Conservation (phyloP, 2,329 filamentous ascomycete genomes). For the Ophiostoma ulmi region DNA sequence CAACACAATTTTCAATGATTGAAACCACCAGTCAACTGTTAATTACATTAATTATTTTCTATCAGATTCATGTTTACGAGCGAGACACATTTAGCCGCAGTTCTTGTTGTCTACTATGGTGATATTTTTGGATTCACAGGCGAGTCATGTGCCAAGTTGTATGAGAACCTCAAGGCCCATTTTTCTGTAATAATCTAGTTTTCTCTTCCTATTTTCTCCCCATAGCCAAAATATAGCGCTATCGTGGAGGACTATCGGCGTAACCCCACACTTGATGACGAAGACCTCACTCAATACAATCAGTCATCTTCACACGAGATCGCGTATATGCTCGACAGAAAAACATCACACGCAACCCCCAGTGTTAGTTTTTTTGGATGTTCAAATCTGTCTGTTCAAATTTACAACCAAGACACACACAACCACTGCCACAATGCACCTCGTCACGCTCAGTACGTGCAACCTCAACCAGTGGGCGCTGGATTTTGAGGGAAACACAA, state of each 20-base stretch:
- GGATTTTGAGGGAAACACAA: conserved; percentile 57
- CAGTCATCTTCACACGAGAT: background rate
- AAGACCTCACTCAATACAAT: background rate
- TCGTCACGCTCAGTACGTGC: conserved; percentile 34
- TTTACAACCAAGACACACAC: background rate
- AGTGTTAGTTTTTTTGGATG: background rate
- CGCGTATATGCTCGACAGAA: background rate
- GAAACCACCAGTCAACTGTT: too few relatives aligned
- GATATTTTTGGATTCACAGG: too few relatives aligned
- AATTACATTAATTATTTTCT: too few relatives aligned
- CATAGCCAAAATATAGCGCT: background rate
- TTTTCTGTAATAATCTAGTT: too few relatives aligned
- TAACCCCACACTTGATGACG: background rate
- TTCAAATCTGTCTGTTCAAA: background rate
- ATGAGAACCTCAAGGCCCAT: too few relatives aligned
- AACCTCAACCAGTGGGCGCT: conserved; percentile 40
- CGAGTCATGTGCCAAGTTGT: too few relatives aligned
- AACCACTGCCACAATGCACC: conserved; percentile 23
- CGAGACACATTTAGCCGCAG: too few relatives aligned
- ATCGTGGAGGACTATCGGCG: background rate
- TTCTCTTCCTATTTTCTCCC: too few relatives aligned
- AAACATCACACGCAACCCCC: background rate
- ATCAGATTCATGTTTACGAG: too few relatives aligned
- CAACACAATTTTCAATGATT: too few relatives aligned
- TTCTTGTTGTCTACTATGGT: too few relatives aligned